Conservation (phyloP, 1,284 basidiomycete species). For the Pyrrhoderma noxium region DNA sequence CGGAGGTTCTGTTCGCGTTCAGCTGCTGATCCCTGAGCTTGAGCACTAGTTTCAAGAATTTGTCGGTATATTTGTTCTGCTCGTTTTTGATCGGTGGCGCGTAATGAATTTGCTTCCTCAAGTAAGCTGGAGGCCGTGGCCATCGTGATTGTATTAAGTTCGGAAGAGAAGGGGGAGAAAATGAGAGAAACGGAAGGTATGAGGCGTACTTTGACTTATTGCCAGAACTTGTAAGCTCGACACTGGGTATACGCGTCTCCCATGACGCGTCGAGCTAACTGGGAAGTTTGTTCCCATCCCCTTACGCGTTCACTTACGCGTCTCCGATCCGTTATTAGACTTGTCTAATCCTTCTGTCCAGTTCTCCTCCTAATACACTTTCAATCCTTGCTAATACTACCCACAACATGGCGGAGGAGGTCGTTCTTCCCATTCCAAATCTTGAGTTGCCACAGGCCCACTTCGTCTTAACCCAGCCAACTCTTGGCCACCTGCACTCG, state of each 20-base stretch:
- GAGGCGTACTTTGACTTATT: background rate
- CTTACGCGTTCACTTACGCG: slow-evolving; percentile 11
- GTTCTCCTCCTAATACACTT: background rate
- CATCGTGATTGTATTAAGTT: slow-evolving; percentile 20
- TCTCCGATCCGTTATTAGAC: background rate
- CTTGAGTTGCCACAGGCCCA: slow-evolving; percentile 71
- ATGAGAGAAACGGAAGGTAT: slow-evolving; percentile 10
- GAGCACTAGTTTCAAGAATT: slow-evolving; percentile 37
- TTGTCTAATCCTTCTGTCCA: slow-evolving; percentile 3
- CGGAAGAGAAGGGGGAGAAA: background rate
- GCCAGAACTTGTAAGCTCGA: background rate
- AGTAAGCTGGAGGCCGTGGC: slow-evolving; percentile 36
- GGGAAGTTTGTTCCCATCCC: background rate
- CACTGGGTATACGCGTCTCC: slow-evolving; percentile 36
- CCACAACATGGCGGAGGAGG: slow-evolving; percentile 70
- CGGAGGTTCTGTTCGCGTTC: slow-evolving; percentile 55
- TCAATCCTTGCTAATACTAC: background rate
- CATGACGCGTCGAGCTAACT: slow-evolving; percentile 8
- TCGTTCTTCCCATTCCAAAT: slow-evolving; percentile 80
- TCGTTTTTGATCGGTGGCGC: slow-evolving; percentile 37
- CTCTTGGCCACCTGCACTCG: slow-evolving; percentile 57
- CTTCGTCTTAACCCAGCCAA: slow-evolving; percentile 62
- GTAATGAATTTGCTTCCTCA: slow-evolving; percentile 40
- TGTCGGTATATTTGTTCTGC: slow-evolving; percentile 67
- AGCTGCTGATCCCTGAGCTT: slow-evolving; percentile 24